These are phyloP conservation scores for Oxyria digyna DNA, from an alignment of 148 eudicot genomes.

Conservation along the genomic window DNA sequence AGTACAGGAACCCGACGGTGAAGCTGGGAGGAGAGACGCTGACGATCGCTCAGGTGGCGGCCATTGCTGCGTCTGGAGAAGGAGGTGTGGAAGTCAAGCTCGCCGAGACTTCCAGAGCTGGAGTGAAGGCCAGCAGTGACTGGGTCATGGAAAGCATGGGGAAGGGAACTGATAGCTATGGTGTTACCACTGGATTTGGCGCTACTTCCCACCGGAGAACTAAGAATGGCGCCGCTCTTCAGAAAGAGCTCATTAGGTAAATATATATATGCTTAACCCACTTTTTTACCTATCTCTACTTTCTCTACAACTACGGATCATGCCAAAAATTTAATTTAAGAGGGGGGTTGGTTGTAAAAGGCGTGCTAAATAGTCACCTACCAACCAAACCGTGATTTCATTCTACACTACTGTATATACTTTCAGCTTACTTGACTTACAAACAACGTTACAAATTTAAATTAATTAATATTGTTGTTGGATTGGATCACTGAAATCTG, in stretches of 20 bases:
- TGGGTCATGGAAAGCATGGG: conserved; percentile 28
- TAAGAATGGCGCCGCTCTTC: conserved; percentile 20
- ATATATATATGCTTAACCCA: too few species aligned
- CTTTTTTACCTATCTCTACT: not conserved
- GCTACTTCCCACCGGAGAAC: conserved; percentile 26
- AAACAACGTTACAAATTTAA: not conserved
- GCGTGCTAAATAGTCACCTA: not conserved
- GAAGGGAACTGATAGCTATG: conserved; percentile 21
- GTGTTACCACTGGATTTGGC: conserved; percentile 25
- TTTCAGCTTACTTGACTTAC: not conserved
- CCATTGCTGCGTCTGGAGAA: conserved; percentile 9
- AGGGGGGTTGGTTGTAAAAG: not conserved
- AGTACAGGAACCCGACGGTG: conserved; percentile 13
- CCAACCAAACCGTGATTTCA: not conserved
- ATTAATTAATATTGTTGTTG: not conserved
- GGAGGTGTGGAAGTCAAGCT: conserved; percentile 15
- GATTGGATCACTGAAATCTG: not conserved
- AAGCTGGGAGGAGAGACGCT: conserved; percentile 17
- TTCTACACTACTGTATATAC: not conserved
- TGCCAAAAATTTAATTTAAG: not conserved
- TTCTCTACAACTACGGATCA: not conserved
- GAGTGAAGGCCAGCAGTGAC: conserved; percentile 23
- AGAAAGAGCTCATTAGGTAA: conserved; percentile 24
- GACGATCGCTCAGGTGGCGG: conserved; percentile 20
- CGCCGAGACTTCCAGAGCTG: conserved; percentile 17